A percentile compares a stretch with the other conserved stretches of the same genome.
phyloP scores from a whole-genome alignment of 305 asterid species.

The Fraxinus nigra region DNA sequence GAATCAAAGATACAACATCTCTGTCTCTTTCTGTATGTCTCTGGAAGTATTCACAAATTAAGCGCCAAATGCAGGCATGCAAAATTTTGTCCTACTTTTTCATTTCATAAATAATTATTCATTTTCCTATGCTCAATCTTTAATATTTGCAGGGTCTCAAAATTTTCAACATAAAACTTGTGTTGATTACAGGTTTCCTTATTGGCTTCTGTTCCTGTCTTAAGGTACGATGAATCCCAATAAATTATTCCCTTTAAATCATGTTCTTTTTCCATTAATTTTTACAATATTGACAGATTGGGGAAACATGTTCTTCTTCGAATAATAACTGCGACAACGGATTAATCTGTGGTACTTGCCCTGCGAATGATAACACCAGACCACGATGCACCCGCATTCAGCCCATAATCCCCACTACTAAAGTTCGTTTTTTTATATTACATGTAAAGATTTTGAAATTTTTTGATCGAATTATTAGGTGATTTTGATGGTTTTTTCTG shows the following conservation, averaged over 20 bases:
- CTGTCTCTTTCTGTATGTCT: not conserved
- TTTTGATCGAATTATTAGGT: not conserved
- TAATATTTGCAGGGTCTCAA: constrained; percentile 28
- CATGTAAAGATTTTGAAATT: not conserved
- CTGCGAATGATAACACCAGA: constrained; percentile 63
- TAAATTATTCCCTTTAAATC: not conserved
- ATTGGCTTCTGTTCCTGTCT: constrained; percentile 36
- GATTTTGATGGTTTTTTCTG: not conserved
- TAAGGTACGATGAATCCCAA: constrained; percentile 28
- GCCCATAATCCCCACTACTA: constrained; percentile 58
- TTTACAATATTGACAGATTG: constrained; percentile 41
- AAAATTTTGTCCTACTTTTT: not conserved
- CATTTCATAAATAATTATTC: not conserved
- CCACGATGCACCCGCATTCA: constrained; percentile 64
- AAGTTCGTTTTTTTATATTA: constrained; percentile 31
- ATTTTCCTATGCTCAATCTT: not conserved
- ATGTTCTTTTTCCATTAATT: not conserved
- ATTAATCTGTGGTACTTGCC: constrained; percentile 52
- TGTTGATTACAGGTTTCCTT: constrained; percentile 34
- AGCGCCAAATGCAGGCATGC: constrained; percentile 33
- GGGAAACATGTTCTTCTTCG: constrained; percentile 68
- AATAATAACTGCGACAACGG: constrained; percentile 61
- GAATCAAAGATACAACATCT: not conserved
- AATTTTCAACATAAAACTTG: constrained; percentile 14
- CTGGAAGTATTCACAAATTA: not conserved